A percentile compares a stretch with the other conserved stretches of the same genome.
phyloP scores from a whole-genome alignment of 805 yeast species.

The Wickerhamiella hasegawae region DNA sequence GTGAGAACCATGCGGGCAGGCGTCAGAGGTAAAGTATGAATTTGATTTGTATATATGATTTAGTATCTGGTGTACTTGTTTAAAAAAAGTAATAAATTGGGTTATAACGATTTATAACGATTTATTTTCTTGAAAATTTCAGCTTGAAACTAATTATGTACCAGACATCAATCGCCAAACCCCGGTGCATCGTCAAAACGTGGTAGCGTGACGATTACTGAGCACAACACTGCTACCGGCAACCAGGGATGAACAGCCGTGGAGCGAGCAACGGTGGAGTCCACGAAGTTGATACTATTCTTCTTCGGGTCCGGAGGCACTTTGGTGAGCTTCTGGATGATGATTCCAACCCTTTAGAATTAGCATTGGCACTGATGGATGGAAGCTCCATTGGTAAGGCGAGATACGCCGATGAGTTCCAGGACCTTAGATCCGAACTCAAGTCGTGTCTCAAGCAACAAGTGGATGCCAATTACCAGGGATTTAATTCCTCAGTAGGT shows the following conservation, averaged over 20 bases:
- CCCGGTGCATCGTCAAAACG: too few species aligned
- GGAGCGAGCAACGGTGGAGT: not conserved
- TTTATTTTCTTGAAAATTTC: too few species aligned
- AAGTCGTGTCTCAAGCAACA: constrained; percentile 44
- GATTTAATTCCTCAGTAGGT: constrained; percentile 74
- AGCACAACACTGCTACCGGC: not conserved
- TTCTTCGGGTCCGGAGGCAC: constrained; percentile 11
- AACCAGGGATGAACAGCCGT: not conserved
- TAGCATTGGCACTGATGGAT: constrained; percentile 70
- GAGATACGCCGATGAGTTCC: constrained; percentile 51
- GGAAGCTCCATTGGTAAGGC: constrained; percentile 86
- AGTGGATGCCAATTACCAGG: constrained; percentile 47
- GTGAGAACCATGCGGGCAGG: constrained; percentile 1
- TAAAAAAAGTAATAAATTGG: too few species aligned
- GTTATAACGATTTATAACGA: too few species aligned
- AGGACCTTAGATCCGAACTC: constrained; percentile 39
- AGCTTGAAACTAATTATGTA: too few species aligned
- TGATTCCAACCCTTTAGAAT: constrained; percentile 66
- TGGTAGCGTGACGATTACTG: too few species aligned
- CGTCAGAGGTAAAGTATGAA: too few species aligned
- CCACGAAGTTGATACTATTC: constrained; percentile 9
- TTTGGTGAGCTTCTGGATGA: constrained; percentile 28
- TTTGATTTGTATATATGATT: not conserved
- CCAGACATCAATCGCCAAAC: too few species aligned
- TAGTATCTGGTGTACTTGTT: too few species aligned